These are phyloP conservation scores for Alternaria viburni DNA, from an alignment of 2,329 filamentous ascomycete species.

Conservation along the genomic window DNA sequence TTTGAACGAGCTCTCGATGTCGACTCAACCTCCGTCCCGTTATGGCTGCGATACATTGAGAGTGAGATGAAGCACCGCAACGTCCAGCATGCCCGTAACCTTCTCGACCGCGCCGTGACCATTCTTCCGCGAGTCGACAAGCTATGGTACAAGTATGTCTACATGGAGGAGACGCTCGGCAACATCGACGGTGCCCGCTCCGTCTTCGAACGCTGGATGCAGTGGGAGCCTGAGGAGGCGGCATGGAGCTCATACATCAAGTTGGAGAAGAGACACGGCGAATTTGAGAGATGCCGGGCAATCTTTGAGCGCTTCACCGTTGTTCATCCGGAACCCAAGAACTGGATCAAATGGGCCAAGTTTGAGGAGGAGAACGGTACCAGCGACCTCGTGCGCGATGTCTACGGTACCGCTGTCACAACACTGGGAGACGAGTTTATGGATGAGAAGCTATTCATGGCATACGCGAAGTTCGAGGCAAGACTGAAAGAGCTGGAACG, in stretches of 20 bases:
- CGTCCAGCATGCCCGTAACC: conserved; percentile 94
- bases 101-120: conserved; percentile 93
- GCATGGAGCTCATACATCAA: conserved; percentile 98
- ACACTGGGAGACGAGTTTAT: conserved; percentile 92
- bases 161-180: conserved; percentile 97
- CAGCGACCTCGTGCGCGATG: conserved; percentile 87
- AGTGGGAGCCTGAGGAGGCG: conserved; percentile 95
- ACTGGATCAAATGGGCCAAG: conserved; percentile 89
- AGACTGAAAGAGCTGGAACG: conserved; percentile 96
- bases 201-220: conserved; percentile 98
- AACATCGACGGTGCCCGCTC: conserved; percentile 91
- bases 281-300: conserved; percentile 86
- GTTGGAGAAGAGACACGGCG: conserved; percentile 91
- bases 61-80: conserved; percentile 80
- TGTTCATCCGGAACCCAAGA: conserved; percentile 54
- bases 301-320: conserved; percentile 91
- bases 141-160: conserved; percentile 99
- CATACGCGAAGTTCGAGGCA: conserved; percentile 92
- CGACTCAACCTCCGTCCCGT: conserved; percentile 80
- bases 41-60: conserved; percentile 95
- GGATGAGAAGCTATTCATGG: conserved; percentile 93
- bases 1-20: conserved; percentile 96
- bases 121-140: conserved; percentile 91
- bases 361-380: conserved; percentile 97
- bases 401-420: conserved; percentile 88